Base-by-base conservation (phyloP, 768 basidiomycete species). In the Galerina sulciceps region DNA sequence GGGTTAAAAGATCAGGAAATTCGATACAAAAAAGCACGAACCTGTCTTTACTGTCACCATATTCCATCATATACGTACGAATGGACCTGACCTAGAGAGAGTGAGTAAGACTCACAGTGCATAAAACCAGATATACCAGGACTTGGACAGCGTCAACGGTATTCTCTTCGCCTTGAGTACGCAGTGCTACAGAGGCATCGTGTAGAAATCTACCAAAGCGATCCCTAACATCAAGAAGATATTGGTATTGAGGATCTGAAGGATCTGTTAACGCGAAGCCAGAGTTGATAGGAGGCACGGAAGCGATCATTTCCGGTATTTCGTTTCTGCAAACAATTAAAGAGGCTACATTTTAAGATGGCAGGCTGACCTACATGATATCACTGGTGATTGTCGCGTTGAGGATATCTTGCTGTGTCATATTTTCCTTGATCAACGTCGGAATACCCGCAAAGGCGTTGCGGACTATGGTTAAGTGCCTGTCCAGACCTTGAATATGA, bases 61-160 rank as follows among this genome's bases (percentile, higher is more conserved):
- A 91, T 43, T 90, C 87, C 40, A 91, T 75, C 80, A 92, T 75
- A 67, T 86, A 90, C 4, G 86, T 87, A 37, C 86, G 81, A 50
- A 92, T 85, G 10, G 87, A 86, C 46, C 83, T 79, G 46, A 91
- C 78, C 88, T 90, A 60, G 45, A 53, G 15, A 51, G 20, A 58
- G 22, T 18, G 23, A 23, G 35, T 37, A 13, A 20, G 9, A 8
- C 36, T 15, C 34, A 13, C 34, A 10, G 9, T 34, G 17, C 18
- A 31, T 8, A 26, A 18, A 45, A 53, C 31, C 26, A 17, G 14
- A 73, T 84, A 55, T 63, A 90, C 90, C 56, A 92, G 76, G 69
- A 85, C 83, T 62, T 89, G 83, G 15, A 93, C 89, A 5, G 89
- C 87, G 71, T 95, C 93, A 8, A 95, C 85, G 2, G 87, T 89